Conservation (phyloP, 2,329 filamentous ascomycete genomes). For the Xylariaceae sp. region DNA sequence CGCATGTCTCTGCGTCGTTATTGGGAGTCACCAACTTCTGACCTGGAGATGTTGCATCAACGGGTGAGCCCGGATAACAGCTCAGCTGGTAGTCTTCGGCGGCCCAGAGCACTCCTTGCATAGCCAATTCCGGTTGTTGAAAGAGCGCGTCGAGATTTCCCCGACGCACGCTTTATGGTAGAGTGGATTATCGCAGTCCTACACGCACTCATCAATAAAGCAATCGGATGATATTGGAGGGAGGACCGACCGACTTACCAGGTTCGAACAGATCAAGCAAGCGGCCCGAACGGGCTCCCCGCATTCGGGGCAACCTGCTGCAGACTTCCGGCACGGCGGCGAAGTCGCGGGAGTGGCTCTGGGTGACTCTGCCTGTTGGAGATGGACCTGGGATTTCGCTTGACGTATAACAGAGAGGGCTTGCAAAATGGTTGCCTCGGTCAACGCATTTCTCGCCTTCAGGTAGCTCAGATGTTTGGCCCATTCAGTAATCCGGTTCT, state of each 20-base stretch:
- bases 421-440: slow-evolving; percentile 38
- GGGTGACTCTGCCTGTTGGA: slow-evolving; percentile 20
- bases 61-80: background rate
- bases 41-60: slow-evolving; percentile 1
- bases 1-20: too few relatives aligned
- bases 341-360: slow-evolving; percentile 22
- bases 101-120: slow-evolving; percentile 37
- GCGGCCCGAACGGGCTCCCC: slow-evolving; percentile 43
- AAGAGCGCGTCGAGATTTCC: slow-evolving; percentile 31
- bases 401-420: slow-evolving; percentile 40
- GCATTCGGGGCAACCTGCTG: slow-evolving; percentile 44
- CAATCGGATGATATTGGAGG: background rate
- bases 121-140: slow-evolving; percentile 36
- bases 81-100: slow-evolving; percentile 5
- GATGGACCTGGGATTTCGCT: slow-evolving; percentile 32
- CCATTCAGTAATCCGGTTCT: slow-evolving; percentile 47
- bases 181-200: slow-evolving; percentile 35
- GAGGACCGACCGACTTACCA: slow-evolving; percentile 34
- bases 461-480: slow-evolving; percentile 49
- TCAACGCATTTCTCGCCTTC: slow-evolving; percentile 43
- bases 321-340: slow-evolving; percentile 36
- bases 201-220: slow-evolving; percentile 10
- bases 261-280: slow-evolving; percentile 45
- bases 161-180: slow-evolving; percentile 46
- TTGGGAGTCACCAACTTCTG: background rate